Conservation (phyloP, 257 asterid species). For the Anisodus acutangulus region DNA sequence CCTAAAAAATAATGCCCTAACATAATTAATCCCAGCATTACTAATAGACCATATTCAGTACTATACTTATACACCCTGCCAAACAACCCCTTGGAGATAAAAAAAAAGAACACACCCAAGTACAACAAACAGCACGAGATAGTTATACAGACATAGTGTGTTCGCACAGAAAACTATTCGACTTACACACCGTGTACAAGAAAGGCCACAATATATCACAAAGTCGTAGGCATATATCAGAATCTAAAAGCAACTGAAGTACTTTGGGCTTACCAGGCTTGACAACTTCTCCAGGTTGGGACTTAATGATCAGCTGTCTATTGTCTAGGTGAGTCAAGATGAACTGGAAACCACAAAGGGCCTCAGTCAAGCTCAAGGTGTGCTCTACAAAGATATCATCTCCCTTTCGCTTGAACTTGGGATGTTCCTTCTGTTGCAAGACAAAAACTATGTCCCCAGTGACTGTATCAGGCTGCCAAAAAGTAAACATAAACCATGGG, state of each 20-base stretch:
- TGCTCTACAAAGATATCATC: conserved; percentile 45
- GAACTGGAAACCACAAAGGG: conserved; percentile 55
- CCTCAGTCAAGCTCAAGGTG: conserved; percentile 46
- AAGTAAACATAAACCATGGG: neutral
- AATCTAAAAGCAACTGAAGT: neutral
- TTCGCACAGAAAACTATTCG: neutral
- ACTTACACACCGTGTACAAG: too few relatives aligned
- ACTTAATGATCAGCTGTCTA: conserved; percentile 47
- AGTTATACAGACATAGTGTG: neutral
- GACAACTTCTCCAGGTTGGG: conserved; percentile 50
- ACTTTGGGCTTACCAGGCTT: conserved; percentile 46
- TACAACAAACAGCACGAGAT: too few relatives aligned
- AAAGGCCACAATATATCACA: neutral
- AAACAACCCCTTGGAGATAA: too few relatives aligned
- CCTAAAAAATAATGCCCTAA: too few relatives aligned
- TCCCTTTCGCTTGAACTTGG: conserved; percentile 40
- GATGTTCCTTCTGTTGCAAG: conserved; percentile 39
- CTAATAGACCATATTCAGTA: too few relatives aligned
- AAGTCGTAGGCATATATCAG: neutral
- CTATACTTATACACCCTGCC: too few relatives aligned
- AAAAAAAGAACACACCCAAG: too few relatives aligned
- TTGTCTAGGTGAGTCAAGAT: conserved; percentile 51
- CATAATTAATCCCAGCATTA: too few relatives aligned
- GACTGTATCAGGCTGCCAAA: conserved; percentile 38
- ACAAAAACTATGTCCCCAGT: conserved; percentile 41